Evolutionary conservation across 768 basidiomycete species (phyloP).

Genomic region (Lactarius sanguifluus): DNA sequence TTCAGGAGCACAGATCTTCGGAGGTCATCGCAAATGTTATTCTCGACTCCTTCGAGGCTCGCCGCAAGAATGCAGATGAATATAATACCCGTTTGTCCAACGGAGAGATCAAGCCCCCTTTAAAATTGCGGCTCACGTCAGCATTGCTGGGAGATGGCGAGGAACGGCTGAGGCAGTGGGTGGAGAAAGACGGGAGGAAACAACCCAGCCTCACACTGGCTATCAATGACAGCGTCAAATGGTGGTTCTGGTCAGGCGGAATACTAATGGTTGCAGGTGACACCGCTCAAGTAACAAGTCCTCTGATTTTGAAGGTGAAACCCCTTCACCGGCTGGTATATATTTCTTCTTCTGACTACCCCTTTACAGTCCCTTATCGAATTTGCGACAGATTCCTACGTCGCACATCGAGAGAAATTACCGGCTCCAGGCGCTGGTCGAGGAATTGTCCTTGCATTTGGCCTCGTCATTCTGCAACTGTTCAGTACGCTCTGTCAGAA

Average conservation of each 20-base stretch:
- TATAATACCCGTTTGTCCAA: slow-evolving; percentile 71
- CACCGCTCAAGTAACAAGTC: slow-evolving; percentile 69
- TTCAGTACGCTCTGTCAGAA: slow-evolving; percentile 65
- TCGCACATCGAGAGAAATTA: slow-evolving; percentile 32
- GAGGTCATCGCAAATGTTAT: slow-evolving; percentile 62
- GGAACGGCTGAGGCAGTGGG: slow-evolving; percentile 62
- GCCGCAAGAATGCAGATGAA: slow-evolving; percentile 53
- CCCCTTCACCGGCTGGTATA: neutral
- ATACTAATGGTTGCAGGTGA: slow-evolving; percentile 59
- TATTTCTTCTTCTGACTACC: neutral
- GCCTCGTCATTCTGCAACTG: slow-evolving; percentile 66
- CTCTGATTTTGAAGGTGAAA: slow-evolving; percentile 74
- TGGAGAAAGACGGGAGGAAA: slow-evolving; percentile 59
- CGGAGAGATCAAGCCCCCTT: slow-evolving; percentile 61
- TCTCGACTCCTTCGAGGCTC: slow-evolving; percentile 58
- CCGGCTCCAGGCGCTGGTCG: slow-evolving; percentile 45
- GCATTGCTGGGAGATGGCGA: slow-evolving; percentile 50
- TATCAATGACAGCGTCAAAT: slow-evolving; percentile 74
- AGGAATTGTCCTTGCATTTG: slow-evolving; percentile 74
- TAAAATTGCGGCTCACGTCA: slow-evolving; percentile 56
- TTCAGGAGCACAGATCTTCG: slow-evolving; percentile 62
- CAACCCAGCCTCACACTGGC: slow-evolving; percentile 64
- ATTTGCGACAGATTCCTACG: slow-evolving; percentile 65
- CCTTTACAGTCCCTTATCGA: slow-evolving; percentile 59
- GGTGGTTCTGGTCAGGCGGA: slow-evolving; percentile 77